Conservation (phyloP, 805 yeast genomes). For the Cyberlindnera euphorbiiphila region DNA sequence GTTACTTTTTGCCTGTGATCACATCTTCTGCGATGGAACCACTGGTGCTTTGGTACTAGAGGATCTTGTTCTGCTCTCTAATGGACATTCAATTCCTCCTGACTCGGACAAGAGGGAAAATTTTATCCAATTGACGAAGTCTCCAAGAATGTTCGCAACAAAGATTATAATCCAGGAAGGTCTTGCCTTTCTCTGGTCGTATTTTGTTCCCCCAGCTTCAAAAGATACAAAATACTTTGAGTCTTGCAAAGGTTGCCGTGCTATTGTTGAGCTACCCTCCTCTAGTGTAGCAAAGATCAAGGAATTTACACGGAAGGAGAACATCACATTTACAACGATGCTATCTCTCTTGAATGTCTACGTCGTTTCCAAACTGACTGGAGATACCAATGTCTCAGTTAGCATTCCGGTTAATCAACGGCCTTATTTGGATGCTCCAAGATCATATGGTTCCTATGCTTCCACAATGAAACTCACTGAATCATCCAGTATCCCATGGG, state of each 20-base stretch:
- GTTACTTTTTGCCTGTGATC: slow-evolving; percentile 12
- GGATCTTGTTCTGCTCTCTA: slow-evolving; percentile 6
- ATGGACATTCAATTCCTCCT: slow-evolving; percentile 1
- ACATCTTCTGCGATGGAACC: slow-evolving; percentile 14
- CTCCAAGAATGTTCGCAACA: slow-evolving; percentile 1
- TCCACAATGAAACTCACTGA: neutral
- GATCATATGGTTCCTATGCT: slow-evolving; percentile 11
- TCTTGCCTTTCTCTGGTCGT: neutral
- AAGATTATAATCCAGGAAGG: neutral
- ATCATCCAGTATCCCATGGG: slow-evolving; percentile 1
- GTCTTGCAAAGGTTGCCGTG: neutral
- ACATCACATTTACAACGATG: slow-evolving; percentile 9
- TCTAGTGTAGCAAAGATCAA: slow-evolving; percentile 3
- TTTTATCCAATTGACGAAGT: neutral
- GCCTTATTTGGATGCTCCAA: slow-evolving; percentile 1
- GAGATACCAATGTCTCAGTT: neutral
- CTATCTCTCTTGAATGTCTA: slow-evolving; percentile 1
- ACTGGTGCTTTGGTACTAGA: slow-evolving; percentile 11
- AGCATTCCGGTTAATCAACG: slow-evolving; percentile 11
- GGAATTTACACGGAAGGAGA: slow-evolving; percentile 6
- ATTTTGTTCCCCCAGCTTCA: neutral
- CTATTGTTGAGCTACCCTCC: slow-evolving; percentile 1
- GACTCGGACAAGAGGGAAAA: slow-evolving; percentile 3
- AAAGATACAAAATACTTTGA: neutral
- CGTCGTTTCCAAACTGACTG: slow-evolving; percentile 2